Conservation (phyloP, 805 yeast genomes). For the Starmerella roubikii region DNA sequence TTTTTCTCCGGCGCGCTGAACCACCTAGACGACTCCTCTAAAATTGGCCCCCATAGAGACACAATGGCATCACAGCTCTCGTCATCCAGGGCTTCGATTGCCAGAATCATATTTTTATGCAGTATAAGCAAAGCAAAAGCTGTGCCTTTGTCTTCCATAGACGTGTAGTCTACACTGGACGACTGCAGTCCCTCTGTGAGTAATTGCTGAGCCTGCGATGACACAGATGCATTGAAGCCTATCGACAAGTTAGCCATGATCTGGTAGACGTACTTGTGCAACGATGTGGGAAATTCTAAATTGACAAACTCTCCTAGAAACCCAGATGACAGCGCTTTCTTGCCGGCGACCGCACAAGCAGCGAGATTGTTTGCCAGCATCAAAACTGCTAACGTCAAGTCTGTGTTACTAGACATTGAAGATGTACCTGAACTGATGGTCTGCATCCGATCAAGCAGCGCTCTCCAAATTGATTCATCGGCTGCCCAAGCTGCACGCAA, state of each 20-base stretch:
- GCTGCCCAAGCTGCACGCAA: neutral
- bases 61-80: neutral
- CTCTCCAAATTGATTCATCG: neutral
- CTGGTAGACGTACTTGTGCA: slow-evolving; percentile 6
- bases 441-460: neutral
- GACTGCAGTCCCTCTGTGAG: neutral
- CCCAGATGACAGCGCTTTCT: slow-evolving; percentile 2
- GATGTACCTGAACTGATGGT: neutral
- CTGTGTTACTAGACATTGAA: neutral
- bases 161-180: neutral
- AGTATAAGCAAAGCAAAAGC: neutral
- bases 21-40: neutral
- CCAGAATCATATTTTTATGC: neutral
- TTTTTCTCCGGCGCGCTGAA: neutral
- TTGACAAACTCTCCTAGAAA: neutral
- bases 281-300: neutral
- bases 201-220: neutral
- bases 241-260: slow-evolving; percentile 7
- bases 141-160: neutral
- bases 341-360: neutral
- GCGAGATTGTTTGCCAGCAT: neutral
- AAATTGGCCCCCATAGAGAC: neutral
- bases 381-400: neutral
- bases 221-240: neutral
- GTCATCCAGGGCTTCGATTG: neutral